phyloP scores from a whole-genome alignment of 495 filamentous ascomycete species.

The Articulospora tetracladia region DNA sequence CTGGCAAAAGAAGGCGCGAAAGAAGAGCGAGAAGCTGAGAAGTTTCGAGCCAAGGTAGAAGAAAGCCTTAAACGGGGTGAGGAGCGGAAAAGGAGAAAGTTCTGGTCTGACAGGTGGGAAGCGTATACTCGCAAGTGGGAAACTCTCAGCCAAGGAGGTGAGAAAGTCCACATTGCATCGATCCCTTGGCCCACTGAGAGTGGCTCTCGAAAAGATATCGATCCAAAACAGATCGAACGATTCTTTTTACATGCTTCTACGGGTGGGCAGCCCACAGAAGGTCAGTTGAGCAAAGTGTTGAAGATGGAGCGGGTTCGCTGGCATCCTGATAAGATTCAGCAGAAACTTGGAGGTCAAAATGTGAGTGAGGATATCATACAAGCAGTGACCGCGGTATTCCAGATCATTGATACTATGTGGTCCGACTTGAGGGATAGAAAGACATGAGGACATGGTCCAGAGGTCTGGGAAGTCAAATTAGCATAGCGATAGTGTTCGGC shows the following conservation, averaged over 20 bases:
- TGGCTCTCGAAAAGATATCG: conserved; percentile 57
- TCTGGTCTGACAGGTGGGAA: conserved; percentile 49
- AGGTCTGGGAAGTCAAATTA: not conserved
- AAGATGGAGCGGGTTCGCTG: conserved; percentile 87
- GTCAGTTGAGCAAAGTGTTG: conserved; percentile 52
- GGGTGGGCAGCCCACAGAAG: conserved; percentile 21
- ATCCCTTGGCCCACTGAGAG: conserved; percentile 80
- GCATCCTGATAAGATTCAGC: conserved; percentile 99
- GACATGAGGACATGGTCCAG: conserved; percentile 2
- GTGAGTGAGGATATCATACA: conserved; percentile 66
- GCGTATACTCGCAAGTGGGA: conserved; percentile 64
- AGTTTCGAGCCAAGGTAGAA: conserved; percentile 33
- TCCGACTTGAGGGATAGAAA: conserved; percentile 24
- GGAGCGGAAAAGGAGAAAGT: conserved; percentile 21
- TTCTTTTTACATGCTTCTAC: conserved; percentile 57
- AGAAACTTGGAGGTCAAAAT: conserved; percentile 66
- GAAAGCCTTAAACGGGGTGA: conserved; percentile 26
- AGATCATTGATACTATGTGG: conserved; percentile 85
- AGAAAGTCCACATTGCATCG: conserved; percentile 27
- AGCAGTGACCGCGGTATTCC: conserved; percentile 86
- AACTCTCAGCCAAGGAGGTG: conserved; percentile 38
- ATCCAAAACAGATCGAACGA: conserved; percentile 53
- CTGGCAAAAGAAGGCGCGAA: conserved; percentile 38
- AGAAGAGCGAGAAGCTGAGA: conserved; percentile 44
- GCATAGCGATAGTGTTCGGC: conserved; percentile 18